A percentile compares a stretch with the other conserved stretches of the same genome.
phyloP scores from a whole-genome alignment of 2,329 filamentous ascomycete species.

The Aspergillus unguis region DNA sequence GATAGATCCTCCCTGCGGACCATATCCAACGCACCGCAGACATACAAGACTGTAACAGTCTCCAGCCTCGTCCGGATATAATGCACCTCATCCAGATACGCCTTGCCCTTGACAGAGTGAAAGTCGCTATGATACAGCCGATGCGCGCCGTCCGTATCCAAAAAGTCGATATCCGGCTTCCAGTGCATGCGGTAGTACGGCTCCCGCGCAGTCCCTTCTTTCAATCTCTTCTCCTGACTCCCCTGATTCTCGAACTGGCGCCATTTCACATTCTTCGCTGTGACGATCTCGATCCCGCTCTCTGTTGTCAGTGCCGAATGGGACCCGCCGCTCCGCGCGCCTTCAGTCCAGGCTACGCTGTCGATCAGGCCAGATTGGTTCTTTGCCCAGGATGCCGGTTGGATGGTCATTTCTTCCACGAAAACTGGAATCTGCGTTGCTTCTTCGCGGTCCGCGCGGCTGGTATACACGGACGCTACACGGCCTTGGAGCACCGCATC shows the following conservation, averaged over 20 bases:
- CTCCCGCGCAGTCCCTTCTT: neutral
- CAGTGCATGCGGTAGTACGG: constrained; percentile 2
- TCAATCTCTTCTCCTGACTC: neutral
- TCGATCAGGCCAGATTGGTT: neutral
- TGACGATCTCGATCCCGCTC: neutral
- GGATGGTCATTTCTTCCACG: neutral
- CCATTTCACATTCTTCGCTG: neutral
- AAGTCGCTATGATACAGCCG: neutral
- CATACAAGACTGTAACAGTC: neutral
- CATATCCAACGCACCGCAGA: neutral
- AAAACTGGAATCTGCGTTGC: neutral
- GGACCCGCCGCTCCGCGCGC: neutral
- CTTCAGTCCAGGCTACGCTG: neutral
- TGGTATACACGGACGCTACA: neutral
- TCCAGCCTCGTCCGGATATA: neutral
- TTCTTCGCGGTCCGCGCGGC: constrained; percentile 1
- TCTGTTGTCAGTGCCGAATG: neutral
- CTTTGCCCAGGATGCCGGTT: neutral
- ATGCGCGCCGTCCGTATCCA: neutral
- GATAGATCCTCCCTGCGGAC: neutral
- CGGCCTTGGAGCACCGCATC: neutral
- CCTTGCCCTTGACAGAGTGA: neutral
- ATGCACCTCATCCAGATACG: neutral
- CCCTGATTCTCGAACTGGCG: constrained; percentile 1
- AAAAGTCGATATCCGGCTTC: constrained; percentile 1